phyloP scores from a whole-genome alignment of 495 filamentous ascomycete species.

The Podospora anserina region DNA sequence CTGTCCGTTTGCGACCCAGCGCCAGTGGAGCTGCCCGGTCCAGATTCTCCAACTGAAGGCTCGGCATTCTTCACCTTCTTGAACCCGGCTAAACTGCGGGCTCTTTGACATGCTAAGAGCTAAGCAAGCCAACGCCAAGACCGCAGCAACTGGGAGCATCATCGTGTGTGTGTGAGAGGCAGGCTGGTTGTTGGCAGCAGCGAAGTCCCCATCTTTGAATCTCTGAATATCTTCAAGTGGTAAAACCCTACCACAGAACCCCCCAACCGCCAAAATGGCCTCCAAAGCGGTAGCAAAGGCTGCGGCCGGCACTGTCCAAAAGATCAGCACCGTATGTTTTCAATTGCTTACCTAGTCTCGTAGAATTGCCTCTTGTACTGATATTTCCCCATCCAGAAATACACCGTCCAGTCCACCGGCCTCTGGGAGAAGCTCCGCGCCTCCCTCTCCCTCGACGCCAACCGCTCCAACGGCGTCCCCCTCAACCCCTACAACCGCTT shows the following conservation, averaged over 20 bases:
- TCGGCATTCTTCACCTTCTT: background rate
- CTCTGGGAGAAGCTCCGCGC: conserved; percentile 84
- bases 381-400: conserved; percentile 63
- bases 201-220: background rate
- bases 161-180: background rate
- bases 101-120: background rate
- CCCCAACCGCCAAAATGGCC: conserved; percentile 43
- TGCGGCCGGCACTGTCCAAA: conserved; percentile 46
- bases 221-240: background rate
- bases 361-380: background rate
- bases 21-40: background rate
- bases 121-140: background rate
- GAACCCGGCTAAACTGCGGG: conserved; percentile 11
- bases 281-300: conserved; percentile 53
- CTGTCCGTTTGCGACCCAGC: background rate
- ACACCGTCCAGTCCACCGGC: conserved; percentile 88
- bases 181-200: background rate
- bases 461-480: conserved; percentile 86
- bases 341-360: background rate
- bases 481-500: conserved; percentile 90
- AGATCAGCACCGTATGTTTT: conserved; percentile 44
- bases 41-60: background rate
- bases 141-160: background rate
- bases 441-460: conserved; percentile 75
- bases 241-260: conserved; percentile 2